Evolutionary conservation across 179 eudicot species (phyloP).

Genomic region (Actinidia chinensis): DNA sequence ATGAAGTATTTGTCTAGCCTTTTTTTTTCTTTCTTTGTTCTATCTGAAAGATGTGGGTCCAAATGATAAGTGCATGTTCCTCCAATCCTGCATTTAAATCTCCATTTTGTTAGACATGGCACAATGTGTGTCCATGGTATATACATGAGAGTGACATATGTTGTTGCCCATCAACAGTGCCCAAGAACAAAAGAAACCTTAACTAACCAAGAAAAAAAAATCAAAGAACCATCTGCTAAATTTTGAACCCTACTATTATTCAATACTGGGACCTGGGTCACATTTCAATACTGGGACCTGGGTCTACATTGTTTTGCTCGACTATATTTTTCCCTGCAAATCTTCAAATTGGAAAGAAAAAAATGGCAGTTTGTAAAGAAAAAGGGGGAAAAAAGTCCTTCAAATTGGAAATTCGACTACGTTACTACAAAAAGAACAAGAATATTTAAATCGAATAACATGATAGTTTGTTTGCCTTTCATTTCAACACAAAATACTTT

Average conservation of each 20-base stretch:
- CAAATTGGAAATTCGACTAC: background rate
- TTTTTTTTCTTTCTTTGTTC: too few relatives aligned
- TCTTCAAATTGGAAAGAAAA: background rate
- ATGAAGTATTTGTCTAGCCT: too few relatives aligned
- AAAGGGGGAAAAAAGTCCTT: background rate
- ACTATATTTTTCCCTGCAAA: background rate
- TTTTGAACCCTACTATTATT: conserved; percentile 6
- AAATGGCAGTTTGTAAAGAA: too few relatives aligned
- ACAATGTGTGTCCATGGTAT: conserved; percentile 27
- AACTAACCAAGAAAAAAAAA: background rate
- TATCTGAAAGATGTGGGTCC: too few relatives aligned
- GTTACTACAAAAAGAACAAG: background rate
- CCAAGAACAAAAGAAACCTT: background rate
- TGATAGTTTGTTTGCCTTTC: too few relatives aligned
- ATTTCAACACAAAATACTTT: too few relatives aligned
- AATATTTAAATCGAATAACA: background rate
- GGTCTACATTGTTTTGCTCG: conserved; percentile 1
- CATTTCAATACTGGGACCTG: too few relatives aligned
- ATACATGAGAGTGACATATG: conserved; percentile 24
- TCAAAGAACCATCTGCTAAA: background rate
- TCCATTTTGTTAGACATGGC: conserved; percentile 27
- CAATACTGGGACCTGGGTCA: too few relatives aligned
- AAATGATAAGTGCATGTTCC: too few relatives aligned
- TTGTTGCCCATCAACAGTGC: background rate
- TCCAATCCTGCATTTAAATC: too few relatives aligned